Conservation (phyloP, 345 rosid species). For the Euphorbia pulcherrima region DNA sequence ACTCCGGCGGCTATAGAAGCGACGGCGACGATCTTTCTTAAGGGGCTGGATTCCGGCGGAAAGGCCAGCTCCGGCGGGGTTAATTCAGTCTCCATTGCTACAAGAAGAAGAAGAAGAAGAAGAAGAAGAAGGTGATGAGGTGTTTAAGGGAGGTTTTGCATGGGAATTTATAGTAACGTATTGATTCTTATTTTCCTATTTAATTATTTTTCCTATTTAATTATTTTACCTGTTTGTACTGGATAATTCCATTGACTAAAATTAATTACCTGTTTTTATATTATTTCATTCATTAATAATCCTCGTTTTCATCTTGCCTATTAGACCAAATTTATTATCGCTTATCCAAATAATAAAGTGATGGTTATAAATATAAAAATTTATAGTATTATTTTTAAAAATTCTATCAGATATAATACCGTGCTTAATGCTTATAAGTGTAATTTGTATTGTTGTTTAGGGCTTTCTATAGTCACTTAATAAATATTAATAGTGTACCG, state of each 20-base stretch:
- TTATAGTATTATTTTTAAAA: no score
- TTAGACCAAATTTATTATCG: no score
- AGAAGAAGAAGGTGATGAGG: neutral
- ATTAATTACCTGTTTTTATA: no score
- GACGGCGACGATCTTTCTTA: constrained; percentile 54
- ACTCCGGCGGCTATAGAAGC: constrained; percentile 82
- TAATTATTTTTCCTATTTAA: neutral
- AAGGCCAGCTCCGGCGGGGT: neutral
- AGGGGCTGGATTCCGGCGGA: neutral
- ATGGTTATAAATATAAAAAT: no score
- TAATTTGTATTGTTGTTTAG: neutral
- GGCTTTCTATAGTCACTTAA: no score
- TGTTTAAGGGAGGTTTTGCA: constrained; percentile 4
- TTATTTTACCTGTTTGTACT: neutral
- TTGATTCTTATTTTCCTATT: neutral
- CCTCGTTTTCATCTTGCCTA: no score
- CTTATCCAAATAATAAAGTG: no score
- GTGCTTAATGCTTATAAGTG: no score
- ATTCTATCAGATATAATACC: no score
- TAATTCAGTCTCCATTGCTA: neutral
- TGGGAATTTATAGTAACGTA: constrained; percentile 14
- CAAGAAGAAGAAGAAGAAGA: neutral
- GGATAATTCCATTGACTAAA: no score
- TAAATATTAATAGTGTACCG: no score
- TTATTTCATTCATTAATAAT: no score